Evolutionary conservation across 345 rosid species (phyloP).

Genomic region (Laguncularia racemosa): DNA sequence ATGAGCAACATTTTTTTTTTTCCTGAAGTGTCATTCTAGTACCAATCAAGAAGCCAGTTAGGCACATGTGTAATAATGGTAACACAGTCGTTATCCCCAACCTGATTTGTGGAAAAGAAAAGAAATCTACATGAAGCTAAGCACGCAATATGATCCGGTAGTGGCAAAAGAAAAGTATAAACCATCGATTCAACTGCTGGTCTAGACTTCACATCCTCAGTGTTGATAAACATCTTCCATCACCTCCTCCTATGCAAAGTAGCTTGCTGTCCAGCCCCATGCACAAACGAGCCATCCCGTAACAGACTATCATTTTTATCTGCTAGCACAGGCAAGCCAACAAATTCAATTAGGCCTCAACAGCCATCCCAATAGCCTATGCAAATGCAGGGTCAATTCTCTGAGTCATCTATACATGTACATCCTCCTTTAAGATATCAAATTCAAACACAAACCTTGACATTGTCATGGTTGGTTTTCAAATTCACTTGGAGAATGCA

Average conservation of each 20-base stretch:
- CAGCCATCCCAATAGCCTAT: constrained; percentile 25
- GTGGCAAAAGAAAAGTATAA: too few species aligned
- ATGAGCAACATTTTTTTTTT: constrained; percentile 79
- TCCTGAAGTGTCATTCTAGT: constrained; percentile 69
- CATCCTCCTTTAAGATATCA: constrained; percentile 32
- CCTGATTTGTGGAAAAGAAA: constrained; percentile 28
- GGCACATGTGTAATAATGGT: constrained; percentile 92
- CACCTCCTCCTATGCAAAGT: constrained; percentile 27
- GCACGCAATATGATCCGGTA: too few species aligned
- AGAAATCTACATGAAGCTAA: background rate
- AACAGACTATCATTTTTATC: constrained; percentile 46
- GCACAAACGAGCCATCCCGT: constrained; percentile 31
- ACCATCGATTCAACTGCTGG: constrained; percentile 13
- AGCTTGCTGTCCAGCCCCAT: constrained; percentile 27
- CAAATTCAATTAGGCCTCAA: constrained; percentile 33
- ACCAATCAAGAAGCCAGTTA: constrained; percentile 97
- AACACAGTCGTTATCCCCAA: constrained; percentile 66
- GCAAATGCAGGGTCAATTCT: constrained; percentile 34
- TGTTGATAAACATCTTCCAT: background rate
- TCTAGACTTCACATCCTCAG: constrained; percentile 7
- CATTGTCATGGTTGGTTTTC: too few species aligned
- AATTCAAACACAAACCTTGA: too few species aligned
- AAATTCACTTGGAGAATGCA: too few species aligned
- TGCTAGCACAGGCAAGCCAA: constrained; percentile 35
- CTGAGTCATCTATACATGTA: constrained; percentile 34